Percentiles rank a stretch among this genome's conserved stretches.
These are phyloP conservation scores for Emericellopsis terricola DNA, from an alignment of 495 filamentous ascomycete genomes.

Conservation along the genomic window DNA sequence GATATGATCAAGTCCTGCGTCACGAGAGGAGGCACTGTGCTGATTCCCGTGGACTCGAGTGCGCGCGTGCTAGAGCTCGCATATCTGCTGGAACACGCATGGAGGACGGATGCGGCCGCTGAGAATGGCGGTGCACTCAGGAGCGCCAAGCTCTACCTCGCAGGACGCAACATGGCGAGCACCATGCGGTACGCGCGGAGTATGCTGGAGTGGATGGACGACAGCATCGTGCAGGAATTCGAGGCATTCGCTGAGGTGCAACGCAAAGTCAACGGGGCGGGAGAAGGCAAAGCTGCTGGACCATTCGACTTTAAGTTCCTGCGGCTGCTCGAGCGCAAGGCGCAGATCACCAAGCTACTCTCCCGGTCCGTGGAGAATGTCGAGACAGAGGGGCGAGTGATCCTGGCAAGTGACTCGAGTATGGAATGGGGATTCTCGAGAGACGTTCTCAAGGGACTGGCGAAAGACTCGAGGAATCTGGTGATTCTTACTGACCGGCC, in stretches of 20 bases:
- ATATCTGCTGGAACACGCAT: constrained; percentile 81
- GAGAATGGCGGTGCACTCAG: constrained; percentile 47
- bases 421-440: constrained; percentile 92
- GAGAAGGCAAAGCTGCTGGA: constrained; percentile 31
- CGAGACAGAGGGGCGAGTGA: constrained; percentile 43
- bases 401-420: constrained; percentile 77
- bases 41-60: constrained; percentile 91
- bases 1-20: constrained; percentile 64
- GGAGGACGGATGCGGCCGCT: constrained; percentile 39
- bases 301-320: constrained; percentile 87
- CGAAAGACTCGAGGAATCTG: constrained; percentile 57
- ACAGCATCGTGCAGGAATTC: constrained; percentile 76
- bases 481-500: constrained; percentile 67
- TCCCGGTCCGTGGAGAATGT: constrained; percentile 15
- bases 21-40: constrained; percentile 70
- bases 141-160: constrained; percentile 59
- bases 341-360: constrained; percentile 49
- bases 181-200: constrained; percentile 80
- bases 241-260: constrained; percentile 48
- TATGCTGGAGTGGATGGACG: constrained; percentile 99
- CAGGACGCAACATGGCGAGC: constrained; percentile 58
- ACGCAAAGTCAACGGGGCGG: constrained; percentile 24
- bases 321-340: constrained; percentile 58
- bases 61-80: constrained; percentile 85
- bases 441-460: constrained; percentile 58